These are phyloP conservation scores for Coemansia sp. DNA, from an alignment of 192 early-diverging fungal genomes.

Conservation along the genomic window DNA sequence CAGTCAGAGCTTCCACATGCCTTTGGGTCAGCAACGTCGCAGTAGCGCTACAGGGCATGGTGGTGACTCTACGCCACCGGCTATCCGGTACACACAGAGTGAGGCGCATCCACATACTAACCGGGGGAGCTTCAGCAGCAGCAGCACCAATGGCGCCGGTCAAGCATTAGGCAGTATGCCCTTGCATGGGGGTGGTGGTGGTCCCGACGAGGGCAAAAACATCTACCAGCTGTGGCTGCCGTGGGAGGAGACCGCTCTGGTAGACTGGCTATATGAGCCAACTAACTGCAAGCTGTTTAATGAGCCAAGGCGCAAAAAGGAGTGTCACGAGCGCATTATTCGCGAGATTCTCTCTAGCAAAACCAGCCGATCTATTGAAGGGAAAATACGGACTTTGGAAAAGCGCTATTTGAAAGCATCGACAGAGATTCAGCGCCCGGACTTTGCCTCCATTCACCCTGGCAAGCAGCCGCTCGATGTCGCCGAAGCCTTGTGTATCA, in stretches of 20 bases:
- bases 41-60: slow-evolving; percentile 8
- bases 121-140: slow-evolving; percentile 6
- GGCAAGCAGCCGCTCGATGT: slow-evolving; percentile 47
- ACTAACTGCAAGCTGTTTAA: slow-evolving; percentile 52
- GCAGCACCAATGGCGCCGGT: slow-evolving; percentile 18
- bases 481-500: slow-evolving; percentile 39
- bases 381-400: slow-evolving; percentile 54
- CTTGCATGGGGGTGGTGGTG: background rate
- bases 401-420: slow-evolving; percentile 44
- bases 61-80: slow-evolving; percentile 27
- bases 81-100: slow-evolving; percentile 37
- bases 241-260: slow-evolving; percentile 48
- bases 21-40: slow-evolving; percentile 6
- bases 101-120: slow-evolving; percentile 19
- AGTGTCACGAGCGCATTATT: slow-evolving; percentile 54
- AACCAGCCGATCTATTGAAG: slow-evolving; percentile 54
- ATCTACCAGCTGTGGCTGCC: slow-evolving; percentile 49
- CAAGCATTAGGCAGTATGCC: background rate
- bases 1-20: slow-evolving; percentile 16
- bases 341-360: slow-evolving; percentile 47
- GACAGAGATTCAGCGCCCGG: slow-evolving; percentile 28
- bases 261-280: slow-evolving; percentile 53
- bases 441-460: slow-evolving; percentile 35
- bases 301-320: slow-evolving; percentile 53
- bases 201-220: slow-evolving; percentile 25